Conservation (phyloP, 495 filamentous ascomycete genomes). For the Tricharina praecox region DNA sequence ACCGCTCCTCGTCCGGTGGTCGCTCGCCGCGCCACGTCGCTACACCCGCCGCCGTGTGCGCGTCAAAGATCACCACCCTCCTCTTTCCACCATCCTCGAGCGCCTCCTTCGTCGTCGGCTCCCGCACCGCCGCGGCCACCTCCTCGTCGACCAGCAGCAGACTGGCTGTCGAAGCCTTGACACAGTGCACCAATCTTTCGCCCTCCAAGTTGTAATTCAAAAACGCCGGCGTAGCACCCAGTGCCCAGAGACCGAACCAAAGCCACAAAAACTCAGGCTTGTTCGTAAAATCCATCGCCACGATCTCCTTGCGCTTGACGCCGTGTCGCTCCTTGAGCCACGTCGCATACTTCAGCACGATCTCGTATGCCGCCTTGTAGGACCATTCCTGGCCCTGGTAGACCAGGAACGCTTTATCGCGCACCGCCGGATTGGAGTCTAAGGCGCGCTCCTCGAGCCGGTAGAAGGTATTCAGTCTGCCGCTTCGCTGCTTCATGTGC, state of each 20-base stretch:
- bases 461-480: conserved; percentile 64
- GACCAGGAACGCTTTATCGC: conserved; percentile 45
- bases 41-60: conserved; percentile 44
- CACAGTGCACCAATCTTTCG: conserved; percentile 60
- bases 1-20: conserved; percentile 43
- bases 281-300: conserved; percentile 82
- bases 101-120: conserved; percentile 31
- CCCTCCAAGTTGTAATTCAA: conserved; percentile 84
- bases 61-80: conserved; percentile 35
- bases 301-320: conserved; percentile 59
- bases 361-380: conserved; percentile 64
- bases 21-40: conserved; percentile 41
- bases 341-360: conserved; percentile 55
- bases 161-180: conserved; percentile 50
- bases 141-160: conserved; percentile 63
- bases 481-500: conserved; percentile 34
- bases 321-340: conserved; percentile 61
- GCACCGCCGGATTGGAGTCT: conserved; percentile 33
- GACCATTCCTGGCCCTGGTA: conserved; percentile 63
- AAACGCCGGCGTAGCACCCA: conserved; percentile 79
- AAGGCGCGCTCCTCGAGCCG: conserved; percentile 52
- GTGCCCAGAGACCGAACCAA: conserved; percentile 71
- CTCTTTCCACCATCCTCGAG: conserved; percentile 44
- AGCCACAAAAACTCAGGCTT: conserved; percentile 67
- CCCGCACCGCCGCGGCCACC: conserved; percentile 33